Evolutionary conservation across 2,329 filamentous ascomycete genomes (phyloP), one percentile per base, ranked within the genome.

Genomic region (Sordariomycetes sp.): DNA sequence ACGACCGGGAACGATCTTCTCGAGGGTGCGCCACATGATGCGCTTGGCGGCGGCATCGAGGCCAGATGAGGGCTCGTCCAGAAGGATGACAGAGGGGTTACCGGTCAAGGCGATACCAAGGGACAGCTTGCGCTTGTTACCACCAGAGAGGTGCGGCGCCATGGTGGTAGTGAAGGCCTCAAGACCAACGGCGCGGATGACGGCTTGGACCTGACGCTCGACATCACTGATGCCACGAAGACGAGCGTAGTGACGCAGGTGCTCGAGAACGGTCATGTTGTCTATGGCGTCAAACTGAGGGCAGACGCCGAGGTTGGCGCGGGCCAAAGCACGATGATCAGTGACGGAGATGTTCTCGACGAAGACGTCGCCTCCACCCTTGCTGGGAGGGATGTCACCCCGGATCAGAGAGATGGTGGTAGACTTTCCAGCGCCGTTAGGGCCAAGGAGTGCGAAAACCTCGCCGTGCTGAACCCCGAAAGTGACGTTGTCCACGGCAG

Each of bases 371-470:
- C 80, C 79, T 3, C 46, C 45, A 14, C 40, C 37, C 5, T 61
- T 65, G 14, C 65, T 69, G 0, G 82, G 81, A 8, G 67, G 64
- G n/a, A 82, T 68, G 42, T 86, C 81, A n/a, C 82, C 82, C 39
- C 82, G 69, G 40, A 86, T 80, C 34, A 86, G 62, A 14, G 72
- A 77, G 45, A 86, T 83, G 2, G 73, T 81, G 0, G 80, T 85
- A 1, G 72, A 79, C 50, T 88, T 87, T 29, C 82, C 82, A 2
- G 83, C 83, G 3, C 83, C 82, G 47, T 87, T 87, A 0, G 82
- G 82, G 0, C 83, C 83, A 0, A 90, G 69, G 0, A 88, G 66
- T 0, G 82, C 82, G 47, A 86, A 83, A 2, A 86, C 77, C 50
- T 87, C 77, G 19, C 78, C 73, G 31, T 70, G 66, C 3, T 70